Evolutionary conservation across 169 alveolate genomes (phyloP).

Genomic region (Cryptosporidium bovis): DNA sequence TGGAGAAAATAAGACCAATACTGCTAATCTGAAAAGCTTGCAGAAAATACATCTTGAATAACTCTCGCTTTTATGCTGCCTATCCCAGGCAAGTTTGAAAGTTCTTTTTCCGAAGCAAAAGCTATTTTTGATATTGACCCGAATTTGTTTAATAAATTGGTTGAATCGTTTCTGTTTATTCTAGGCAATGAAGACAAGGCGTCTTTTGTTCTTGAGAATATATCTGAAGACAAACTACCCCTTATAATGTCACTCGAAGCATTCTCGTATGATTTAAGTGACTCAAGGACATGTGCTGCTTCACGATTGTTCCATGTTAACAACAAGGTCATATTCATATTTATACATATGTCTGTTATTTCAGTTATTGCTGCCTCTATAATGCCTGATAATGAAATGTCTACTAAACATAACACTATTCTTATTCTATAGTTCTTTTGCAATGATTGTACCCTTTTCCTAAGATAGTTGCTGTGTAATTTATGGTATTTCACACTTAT

Average conservation of each 20-base stretch:
- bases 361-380: slow-evolving; percentile 51
- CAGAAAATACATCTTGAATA: slow-evolving; percentile 44
- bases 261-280: slow-evolving; percentile 73
- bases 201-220: slow-evolving; percentile 53
- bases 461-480: slow-evolving; percentile 74
- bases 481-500: slow-evolving; percentile 75
- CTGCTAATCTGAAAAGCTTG: not conserved
- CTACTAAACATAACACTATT: slow-evolving; percentile 72
- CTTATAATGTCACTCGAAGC: slow-evolving; percentile 61
- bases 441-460: slow-evolving; percentile 69
- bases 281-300: slow-evolving; percentile 76
- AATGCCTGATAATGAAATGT: slow-evolving; percentile 43
- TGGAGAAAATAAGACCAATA: too few species aligned
- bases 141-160: slow-evolving; percentile 73
- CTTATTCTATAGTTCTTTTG: slow-evolving; percentile 68
- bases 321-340: slow-evolving; percentile 51
- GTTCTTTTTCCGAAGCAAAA: slow-evolving; percentile 68
- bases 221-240: slow-evolving; percentile 70
- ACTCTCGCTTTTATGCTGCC: slow-evolving; percentile 72
- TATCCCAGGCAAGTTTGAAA: slow-evolving; percentile 75
- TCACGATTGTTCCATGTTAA: slow-evolving; percentile 70
- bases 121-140: slow-evolving; percentile 72
- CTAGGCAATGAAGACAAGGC: slow-evolving; percentile 75
- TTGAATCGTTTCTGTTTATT: slow-evolving; percentile 75
- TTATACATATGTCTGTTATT: slow-evolving; percentile 47